Evolutionary conservation across 495 filamentous ascomycete species (phyloP), one percentile per base, ranked within the genome.

Genomic region (Lichina pygmaea): DNA sequence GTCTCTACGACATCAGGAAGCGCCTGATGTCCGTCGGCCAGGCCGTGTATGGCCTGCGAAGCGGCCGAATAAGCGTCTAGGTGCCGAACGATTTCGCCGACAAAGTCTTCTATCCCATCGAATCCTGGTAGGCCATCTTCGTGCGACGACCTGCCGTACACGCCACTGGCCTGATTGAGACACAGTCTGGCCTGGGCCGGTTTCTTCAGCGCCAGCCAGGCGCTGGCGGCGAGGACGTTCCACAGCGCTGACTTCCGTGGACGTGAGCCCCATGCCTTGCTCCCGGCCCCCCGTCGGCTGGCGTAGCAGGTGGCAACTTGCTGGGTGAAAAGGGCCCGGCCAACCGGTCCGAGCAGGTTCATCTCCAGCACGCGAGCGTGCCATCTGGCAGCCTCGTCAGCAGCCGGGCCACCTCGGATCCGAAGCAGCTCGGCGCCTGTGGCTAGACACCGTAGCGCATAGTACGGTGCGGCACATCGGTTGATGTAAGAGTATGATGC

Each of bases 401-500:
- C 74, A 8, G 76, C 78, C 10, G 77, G 73, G 13, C 78, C 75
- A 13, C 81, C 83, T 4, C 86, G 69, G 8, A 81, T 62, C 33
- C 75, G 72, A 0, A 95, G 67, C 6, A 97, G 73, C 52, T 95
- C 91, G 13, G 86, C 62, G 1, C 76, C 75, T 6, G 93, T 54
- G 2, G 75, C 60, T 6, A 92, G 66, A 53, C 74, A 82, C 30
- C 91, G 81, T 3, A 86, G 63, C 0, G 82, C 78, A 37, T 73
- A 75, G 51, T 80, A 81, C 2, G 76, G 66, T 13, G 77, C 70
- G 6, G 67, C 71, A 52, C 81, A 92, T 38, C 89, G 73, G 15
- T 79, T 83, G 41, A 86, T 71, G 54, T 94, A 97, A 6, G 82
- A 92, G 60, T 95, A 95, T 41, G 71, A 76, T 0, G 89, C 80